Base-by-base conservation (phyloP, 2,329 filamentous ascomycete genomes). In the Fusarium zealandicum region DNA sequence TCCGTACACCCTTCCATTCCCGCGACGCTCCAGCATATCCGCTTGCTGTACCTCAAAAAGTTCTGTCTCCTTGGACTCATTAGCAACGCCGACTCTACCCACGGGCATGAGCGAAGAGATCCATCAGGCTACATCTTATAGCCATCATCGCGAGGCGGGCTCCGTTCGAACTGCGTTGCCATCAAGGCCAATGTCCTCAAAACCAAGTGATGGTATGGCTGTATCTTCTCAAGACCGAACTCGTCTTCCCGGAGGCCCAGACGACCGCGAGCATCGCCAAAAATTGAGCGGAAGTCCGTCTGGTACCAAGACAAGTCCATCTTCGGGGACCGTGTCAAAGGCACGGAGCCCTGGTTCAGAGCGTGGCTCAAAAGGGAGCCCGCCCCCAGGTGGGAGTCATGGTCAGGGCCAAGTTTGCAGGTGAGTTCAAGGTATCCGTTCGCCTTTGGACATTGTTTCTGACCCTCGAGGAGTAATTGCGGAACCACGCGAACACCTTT, bases 401-500 rank as follows among this genome's bases (percentile, higher is more conserved):
- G 78, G 76, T 42, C 63, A 56, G 7, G 87, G 87, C 3, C 88
- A 90, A 71, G 77, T 89, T 38, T 91, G 88, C 85, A 90, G 88
- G 88, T 90, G 76, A 69, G 81, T 68, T 37, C 28, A 30, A 42
- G 27, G 28, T 18, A 9, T 28, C 28, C 17, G 12, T 40, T 40
- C 25, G 7, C 14, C 14, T 25, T 46, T 11, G n/a, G 33, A 30
- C 25, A 11, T 50, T 13, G 22, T 37, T 42, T 18, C 52, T 64
- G 25, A 46, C 41, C 10, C 28, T 33, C 9, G 38, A 35, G 16
- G 44, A 99, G 95, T 72, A 99, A 99, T 75, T 99, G 95, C 72
- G 89, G 89, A 52, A 98, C 95, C 13, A 97, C 92, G 45, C 88
- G 90, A 72, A 99, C 95, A 39, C 95, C 95, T 18, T 77, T 99